These are phyloP conservation scores for Metschnikowia picachoensis DNA, from an alignment of 805 yeast genomes.

Conservation along the genomic window DNA sequence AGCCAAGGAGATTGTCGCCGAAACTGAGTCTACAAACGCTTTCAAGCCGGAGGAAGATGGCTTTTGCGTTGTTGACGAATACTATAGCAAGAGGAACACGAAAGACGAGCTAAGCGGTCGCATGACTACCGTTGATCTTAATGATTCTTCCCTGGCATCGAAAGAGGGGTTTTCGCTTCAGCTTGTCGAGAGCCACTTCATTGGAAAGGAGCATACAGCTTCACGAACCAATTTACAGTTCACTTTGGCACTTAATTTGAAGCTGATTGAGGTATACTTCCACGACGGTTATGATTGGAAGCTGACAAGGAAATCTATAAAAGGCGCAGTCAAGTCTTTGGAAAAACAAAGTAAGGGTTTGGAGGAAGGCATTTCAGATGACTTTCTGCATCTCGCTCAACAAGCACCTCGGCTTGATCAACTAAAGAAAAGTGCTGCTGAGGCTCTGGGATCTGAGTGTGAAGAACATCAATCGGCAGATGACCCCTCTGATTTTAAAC, in stretches of 20 bases:
- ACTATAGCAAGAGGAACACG: neutral
- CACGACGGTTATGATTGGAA: constrained; percentile 95
- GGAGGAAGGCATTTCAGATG: neutral
- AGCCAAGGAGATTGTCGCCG: constrained; percentile 14
- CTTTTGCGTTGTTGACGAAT: constrained; percentile 11
- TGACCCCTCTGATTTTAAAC: neutral
- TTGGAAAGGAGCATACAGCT: neutral
- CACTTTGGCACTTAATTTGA: constrained; percentile 30
- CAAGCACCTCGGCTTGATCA: neutral
- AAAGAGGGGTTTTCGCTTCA: neutral
- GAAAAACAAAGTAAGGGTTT: neutral
- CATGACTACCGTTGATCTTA: neutral
- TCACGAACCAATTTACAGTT: constrained; percentile 20
- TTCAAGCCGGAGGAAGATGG: neutral
- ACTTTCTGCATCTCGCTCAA: neutral
- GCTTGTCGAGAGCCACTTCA: constrained; percentile 14
- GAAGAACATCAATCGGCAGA: constrained; percentile 11
- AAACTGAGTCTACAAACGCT: neutral
- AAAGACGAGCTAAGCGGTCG: neutral
- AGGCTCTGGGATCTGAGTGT: too few species aligned
- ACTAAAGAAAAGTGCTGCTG: neutral
- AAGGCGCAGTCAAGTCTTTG: constrained; percentile 9
- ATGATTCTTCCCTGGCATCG: neutral
- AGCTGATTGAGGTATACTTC: constrained; percentile 45
- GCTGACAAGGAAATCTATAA: constrained; percentile 63